Conservation (phyloP, 305 asterid genomes). For the Solanum hybrid region DNA sequence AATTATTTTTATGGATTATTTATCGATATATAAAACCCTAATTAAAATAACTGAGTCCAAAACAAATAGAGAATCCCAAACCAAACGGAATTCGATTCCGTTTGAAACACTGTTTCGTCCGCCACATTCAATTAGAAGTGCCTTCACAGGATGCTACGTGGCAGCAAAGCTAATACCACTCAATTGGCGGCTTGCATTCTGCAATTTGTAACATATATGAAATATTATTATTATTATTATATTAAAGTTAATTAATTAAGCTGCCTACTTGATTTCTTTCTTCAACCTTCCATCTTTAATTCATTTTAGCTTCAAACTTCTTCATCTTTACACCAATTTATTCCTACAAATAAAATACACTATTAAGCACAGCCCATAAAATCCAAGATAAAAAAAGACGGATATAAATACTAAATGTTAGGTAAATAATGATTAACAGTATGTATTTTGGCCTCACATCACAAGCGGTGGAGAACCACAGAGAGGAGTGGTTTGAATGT, state of each 20-base stretch:
- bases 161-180: neutral
- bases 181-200: neutral
- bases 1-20: neutral
- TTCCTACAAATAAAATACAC: neutral
- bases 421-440: neutral
- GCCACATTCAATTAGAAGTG: neutral
- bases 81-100: neutral
- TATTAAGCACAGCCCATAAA: neutral
- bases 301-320: neutral
- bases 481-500: neutral
- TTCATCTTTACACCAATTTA: neutral
- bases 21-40: neutral
- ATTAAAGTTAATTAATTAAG: neutral
- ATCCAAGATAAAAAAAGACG: neutral
- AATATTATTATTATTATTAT: no score
- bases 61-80: neutral
- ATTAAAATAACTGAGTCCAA: no score
- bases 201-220: neutral
- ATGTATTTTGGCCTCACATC: neutral
- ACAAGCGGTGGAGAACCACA: neutral
- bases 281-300: neutral
- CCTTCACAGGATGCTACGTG: neutral
- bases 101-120: neutral
- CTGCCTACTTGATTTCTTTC: neutral
- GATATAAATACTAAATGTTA: neutral